phyloP scores from a whole-genome alignment of 345 rosid species.

The Stellera chamaejasme region DNA sequence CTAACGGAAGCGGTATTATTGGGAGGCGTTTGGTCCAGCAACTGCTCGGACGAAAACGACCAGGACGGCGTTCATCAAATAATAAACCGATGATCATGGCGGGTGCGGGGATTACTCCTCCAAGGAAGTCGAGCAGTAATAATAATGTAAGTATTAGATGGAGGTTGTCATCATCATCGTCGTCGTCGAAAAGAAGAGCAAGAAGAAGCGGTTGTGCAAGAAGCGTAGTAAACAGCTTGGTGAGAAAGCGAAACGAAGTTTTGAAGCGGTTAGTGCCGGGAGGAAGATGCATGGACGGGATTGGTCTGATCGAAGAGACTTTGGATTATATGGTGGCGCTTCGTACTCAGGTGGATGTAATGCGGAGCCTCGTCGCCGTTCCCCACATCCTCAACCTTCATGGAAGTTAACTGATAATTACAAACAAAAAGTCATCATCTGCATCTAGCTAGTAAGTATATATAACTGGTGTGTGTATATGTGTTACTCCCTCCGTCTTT shows the following conservation, averaged over 20 bases:
- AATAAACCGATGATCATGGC: background rate
- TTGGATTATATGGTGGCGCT: slow-evolving; percentile 73
- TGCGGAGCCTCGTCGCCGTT: slow-evolving; percentile 41
- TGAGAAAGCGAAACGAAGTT: slow-evolving; percentile 48
- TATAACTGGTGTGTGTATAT: too few species aligned
- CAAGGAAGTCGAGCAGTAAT: slow-evolving; percentile 7
- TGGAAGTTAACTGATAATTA: too few species aligned
- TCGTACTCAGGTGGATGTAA: slow-evolving; percentile 72
- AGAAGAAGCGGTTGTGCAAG: slow-evolving; percentile 13
- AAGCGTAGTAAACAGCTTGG: slow-evolving; percentile 30
- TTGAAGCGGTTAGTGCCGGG: slow-evolving; percentile 72
- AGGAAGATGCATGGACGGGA: slow-evolving; percentile 52
- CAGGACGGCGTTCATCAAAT: slow-evolving; percentile 1
- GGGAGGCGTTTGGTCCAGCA: slow-evolving; percentile 32
- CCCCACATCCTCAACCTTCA: slow-evolving; percentile 12
- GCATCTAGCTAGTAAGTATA: too few species aligned
- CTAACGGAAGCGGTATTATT: slow-evolving; percentile 20
- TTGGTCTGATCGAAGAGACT: slow-evolving; percentile 64
- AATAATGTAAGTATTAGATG: slow-evolving; percentile 43
- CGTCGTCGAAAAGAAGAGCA: slow-evolving; percentile 27
- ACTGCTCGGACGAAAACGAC: slow-evolving; percentile 30
- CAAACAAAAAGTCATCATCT: too few species aligned
- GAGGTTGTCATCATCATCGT: slow-evolving; percentile 25
- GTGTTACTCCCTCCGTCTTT: too few species aligned
- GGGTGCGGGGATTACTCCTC: slow-evolving; percentile 19